Evolutionary conservation across 208 protist genomes (phyloP), one percentile per base, ranked within the genome.

Genomic region (Wallacemonas collosoma): DNA sequence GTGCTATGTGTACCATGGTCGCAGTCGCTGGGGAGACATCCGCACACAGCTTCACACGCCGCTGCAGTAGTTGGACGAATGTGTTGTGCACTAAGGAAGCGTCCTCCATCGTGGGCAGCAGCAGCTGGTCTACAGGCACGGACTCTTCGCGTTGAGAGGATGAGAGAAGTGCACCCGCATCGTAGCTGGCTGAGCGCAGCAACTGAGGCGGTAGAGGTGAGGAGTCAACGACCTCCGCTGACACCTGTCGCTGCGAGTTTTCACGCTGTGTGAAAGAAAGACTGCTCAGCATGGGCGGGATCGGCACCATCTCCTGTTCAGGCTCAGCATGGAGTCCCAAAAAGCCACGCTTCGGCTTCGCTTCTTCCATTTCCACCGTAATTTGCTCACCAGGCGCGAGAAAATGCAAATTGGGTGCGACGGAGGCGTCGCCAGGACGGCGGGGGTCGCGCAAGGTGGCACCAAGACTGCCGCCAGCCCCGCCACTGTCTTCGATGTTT

Each of bases 1-100:
- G 67, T 12, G 76, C 72, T 17, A 85, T 80, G 73, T 85, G 80
- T 39, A 85, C 44, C 73, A 80, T 75, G 40, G 75, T 79, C 11
- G 80, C 68, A 1, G 76, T 73, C 0, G 80, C 67, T 2, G 73
- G 72, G 14, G 76, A 67, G 50, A 12, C 57, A 9, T 50, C 60
- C 44, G 53, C 50, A 2, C 65, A 51, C 9, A n/a, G 66, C 55
- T 44, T n/a, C 7, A 53, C 17, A 11, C n/a, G 54, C 26, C n/a
- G 2, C 35, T 58, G 67, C 67, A 72, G 69, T 17, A 51, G 70
- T 55, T 58, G 72, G 36, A 68, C 57, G 11, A 75, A 57, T 35
- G 71, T 77, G 67, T 85, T 60, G 6, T 75, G 67, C 3, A 51
- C 35, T 45, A 83, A 36, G 39, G 74, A 74, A n/a, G 47, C 63